Base-by-base conservation (phyloP, 345 rosid species). In the Adansonia digitata region DNA sequence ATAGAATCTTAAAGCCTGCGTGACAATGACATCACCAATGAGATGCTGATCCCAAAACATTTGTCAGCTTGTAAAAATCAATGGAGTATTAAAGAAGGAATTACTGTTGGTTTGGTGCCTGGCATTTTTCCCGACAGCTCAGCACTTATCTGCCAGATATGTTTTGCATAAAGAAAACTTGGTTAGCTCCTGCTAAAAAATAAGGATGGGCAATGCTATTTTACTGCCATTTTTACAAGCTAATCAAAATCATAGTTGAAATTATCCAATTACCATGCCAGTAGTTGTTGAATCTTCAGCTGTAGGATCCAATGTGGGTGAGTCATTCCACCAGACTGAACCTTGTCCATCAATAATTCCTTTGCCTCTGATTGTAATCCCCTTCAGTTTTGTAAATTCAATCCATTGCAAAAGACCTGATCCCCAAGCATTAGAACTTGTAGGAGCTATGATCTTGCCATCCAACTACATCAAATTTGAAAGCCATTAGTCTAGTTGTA, bases 301-400 rank as follows among this genome's bases (percentile, higher is more conserved):
- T 37, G 74, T 72, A 12, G 85, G 79, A 73, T 65, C 67, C 46
- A 78, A 77, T 35, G 79, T 31, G 31, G 90, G 84, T 15, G 62
- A 78, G 77, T 82, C 77, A 15, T 86, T 79, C 98, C 97, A 92
- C 97, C 97, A 90, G 55, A 85, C 91, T 0, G 93, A 87, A 74
- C 98, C 97, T 80, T 77, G 87, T 29, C 98, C 98, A 57, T 94
- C 98, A n/a, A 94, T 85, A 22, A 73, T 77, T 45, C 98, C 98
- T 80, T 87, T 84, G 27, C 98, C 97, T 75, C 20, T 80, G 37
- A 94, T 62, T 60, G 89, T 85, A 77, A 94, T 84, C 63, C 88
- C 87, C 43, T 75, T 51, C 5, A 94, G 88, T 71, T 89, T 78
- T 55, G 81, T 85, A 83, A 94, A 92, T 53, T 90, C 91, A 12